Percentiles rank a stretch among this genome's conserved stretches.
Evolutionary conservation across 352 stramenopile species (phyloP).

Genomic region (Phytophthora idaei): DNA sequence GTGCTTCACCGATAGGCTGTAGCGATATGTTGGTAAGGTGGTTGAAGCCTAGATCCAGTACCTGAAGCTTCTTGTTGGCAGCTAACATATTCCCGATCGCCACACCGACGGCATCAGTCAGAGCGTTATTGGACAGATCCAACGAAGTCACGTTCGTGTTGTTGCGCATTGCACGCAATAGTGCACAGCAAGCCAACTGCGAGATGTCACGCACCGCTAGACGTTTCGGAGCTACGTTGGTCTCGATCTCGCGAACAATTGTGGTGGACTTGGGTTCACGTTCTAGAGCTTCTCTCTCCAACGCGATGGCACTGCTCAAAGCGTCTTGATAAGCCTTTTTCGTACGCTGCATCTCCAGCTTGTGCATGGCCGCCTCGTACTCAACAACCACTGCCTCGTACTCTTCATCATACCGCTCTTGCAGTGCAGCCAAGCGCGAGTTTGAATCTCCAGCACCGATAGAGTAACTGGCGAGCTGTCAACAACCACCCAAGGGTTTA

Average conservation of each 20-base stretch:
- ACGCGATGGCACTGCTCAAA: constrained; percentile 37
- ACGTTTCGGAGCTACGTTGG: constrained; percentile 52
- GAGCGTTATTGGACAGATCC: constrained; percentile 65
- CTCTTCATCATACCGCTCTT: constrained; percentile 71
- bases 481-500: background rate
- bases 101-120: constrained; percentile 48
- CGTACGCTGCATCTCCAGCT: constrained; percentile 48
- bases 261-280: constrained; percentile 51
- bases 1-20: constrained; percentile 38
- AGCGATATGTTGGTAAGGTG: constrained; percentile 48
- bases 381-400: constrained; percentile 45
- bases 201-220: constrained; percentile 59
- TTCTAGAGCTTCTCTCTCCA: constrained; percentile 49
- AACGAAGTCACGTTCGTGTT: constrained; percentile 64
- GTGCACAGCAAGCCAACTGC: constrained; percentile 53
- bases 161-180: constrained; percentile 59
- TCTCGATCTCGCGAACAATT: constrained; percentile 58
- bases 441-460: constrained; percentile 53
- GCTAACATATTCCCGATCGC: constrained; percentile 60
- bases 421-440: constrained; percentile 49
- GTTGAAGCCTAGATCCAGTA: constrained; percentile 68
- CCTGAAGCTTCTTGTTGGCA: constrained; percentile 54
- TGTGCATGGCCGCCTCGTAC: constrained; percentile 45
- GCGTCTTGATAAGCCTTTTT: constrained; percentile 56
- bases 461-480: constrained; percentile 57